Base-by-base conservation (phyloP, 1,284 basidiomycete genomes). In the Cutaneotrichosporon mucoides region DNA sequence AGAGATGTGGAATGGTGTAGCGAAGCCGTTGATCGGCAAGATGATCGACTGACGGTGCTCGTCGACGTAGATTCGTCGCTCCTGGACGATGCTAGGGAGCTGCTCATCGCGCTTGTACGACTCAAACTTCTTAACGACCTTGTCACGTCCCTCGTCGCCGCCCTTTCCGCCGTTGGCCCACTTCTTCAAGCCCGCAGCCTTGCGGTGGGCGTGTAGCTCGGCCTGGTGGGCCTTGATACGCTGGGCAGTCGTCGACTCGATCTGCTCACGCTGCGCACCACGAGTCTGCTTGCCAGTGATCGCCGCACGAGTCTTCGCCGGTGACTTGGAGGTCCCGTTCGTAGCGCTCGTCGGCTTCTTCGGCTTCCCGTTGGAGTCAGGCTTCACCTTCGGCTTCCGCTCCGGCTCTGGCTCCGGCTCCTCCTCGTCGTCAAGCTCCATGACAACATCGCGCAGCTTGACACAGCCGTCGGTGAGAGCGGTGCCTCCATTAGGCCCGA, bases 1-100 rank as follows among this genome's bases (percentile, higher is more conserved):
- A 71, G 96, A 96, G 79, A 99, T 94, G 74, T 99, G 96, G 82
- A 97, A 98, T 0, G 96, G 94, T 0, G 97, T 93, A 0, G 92
- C 91, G 67, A 89, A 98, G 4, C 95, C 95, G 71, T 98, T 87
- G 67, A 99, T 87, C 9, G 96, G 96, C 2, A 99, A 78, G 50
- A 99, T 84, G 56, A 99, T 87, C 0, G 93, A 91, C 66, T 91
- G 87, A 12, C 90, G 86, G 71, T 92, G 90, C 67, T 89, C 86
- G 73, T 99, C 96, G 37, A 99, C 88, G 66, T 85, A 85, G 65
- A 99, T 91, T 89, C 97, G 73, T 3, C 92, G 76, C 63, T 82
- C 83, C 63, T 92, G 88, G 3, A 86, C 86, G 59, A 90, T 87
- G 43, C 83, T 82, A 0, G 96, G 96, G 38, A 99, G 79, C 60